Conservation (phyloP, 1,284 basidiomycete species). For the Chondrostereum purpureum region DNA sequence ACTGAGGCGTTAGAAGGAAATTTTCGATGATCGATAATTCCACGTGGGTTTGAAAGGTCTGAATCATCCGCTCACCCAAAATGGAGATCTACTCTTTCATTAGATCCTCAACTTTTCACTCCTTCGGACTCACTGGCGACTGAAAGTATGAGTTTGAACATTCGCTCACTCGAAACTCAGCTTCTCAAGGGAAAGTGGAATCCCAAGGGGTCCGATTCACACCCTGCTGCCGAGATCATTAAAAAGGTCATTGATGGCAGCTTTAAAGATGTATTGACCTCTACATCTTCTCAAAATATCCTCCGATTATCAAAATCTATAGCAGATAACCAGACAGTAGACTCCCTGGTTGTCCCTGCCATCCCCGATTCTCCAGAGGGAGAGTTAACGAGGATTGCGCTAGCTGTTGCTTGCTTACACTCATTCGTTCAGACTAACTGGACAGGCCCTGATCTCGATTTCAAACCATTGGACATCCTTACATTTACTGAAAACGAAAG, state of each 20-base stretch:
- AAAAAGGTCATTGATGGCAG: conserved; percentile 40
- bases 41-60: neutral
- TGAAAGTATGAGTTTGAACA: conserved; percentile 20
- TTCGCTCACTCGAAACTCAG: conserved; percentile 38
- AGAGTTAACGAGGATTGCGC: conserved; percentile 54
- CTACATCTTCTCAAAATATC: conserved; percentile 37
- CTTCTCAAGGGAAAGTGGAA: conserved; percentile 49
- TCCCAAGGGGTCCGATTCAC: conserved; percentile 17
- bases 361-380: conserved; percentile 22
- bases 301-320: conserved; percentile 30
- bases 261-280: conserved; percentile 45
- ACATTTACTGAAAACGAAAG: conserved; percentile 22
- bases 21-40: neutral
- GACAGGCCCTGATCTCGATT: conserved; percentile 86
- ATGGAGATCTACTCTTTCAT: neutral
- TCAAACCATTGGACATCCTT: conserved; percentile 51
- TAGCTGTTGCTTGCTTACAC: conserved; percentile 80
- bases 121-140: too few species aligned
- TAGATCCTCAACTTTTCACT: neutral
- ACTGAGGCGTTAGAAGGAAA: too few species aligned
- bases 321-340: conserved; percentile 26
- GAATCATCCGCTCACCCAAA: neutral
- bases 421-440: conserved; percentile 93
- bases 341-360: conserved; percentile 20
- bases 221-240: conserved; percentile 28